Evolutionary conservation across 805 yeast genomes (phyloP), one percentile per base, ranked within the genome.

Genomic region (Candida suzukii): DNA sequence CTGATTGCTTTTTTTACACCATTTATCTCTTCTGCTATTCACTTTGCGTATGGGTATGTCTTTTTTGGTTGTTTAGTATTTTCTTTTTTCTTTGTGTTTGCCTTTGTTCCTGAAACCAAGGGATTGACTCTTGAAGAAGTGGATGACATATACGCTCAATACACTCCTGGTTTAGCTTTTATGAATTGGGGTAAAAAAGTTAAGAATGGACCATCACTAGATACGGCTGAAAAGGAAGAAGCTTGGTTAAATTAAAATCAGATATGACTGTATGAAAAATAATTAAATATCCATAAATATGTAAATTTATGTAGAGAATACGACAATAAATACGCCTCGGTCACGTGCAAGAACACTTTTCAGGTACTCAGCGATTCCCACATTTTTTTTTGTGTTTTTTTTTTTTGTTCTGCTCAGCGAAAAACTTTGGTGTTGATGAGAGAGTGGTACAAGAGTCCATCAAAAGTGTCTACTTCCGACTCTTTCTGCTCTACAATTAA

Each of bases 1-100:
- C 61, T 73, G 50, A 73, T 73, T 51, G 64, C 77, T n/a, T 73
- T 75, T 64, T 73, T 73, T 64, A 73, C 78, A 42, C 79, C 80
- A 41, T 73, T 73, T 60, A 74, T 75, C 48, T 69, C 78, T 31
- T 49, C 57, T 25, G 73, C 75, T 40, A 74, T 74, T 53, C 76
- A 71, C 53, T 74, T 74, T 57, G 72, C 73, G 57, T 74, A 73
- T 58, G 80, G 80, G 42, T 74, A 66, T 48, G 80, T 75, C 29
- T 75, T 75, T 61, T 63, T 73, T 35, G 80, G 80, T 5, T 75
- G 79, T 59, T 61, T 70, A 46, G 49, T 71, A n/a, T 73, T 73
- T 57, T 68, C 77, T 14, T 61, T 72, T 61, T 69, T 73, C 64
- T 74, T 70, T 52, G 78, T 73, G 42, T 73, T 66, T 57, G 72